Evolutionary conservation across 2,329 filamentous ascomycete genomes (phyloP), one percentile per base, ranked within the genome.

Genomic region (Pseudocercospora vitis): DNA sequence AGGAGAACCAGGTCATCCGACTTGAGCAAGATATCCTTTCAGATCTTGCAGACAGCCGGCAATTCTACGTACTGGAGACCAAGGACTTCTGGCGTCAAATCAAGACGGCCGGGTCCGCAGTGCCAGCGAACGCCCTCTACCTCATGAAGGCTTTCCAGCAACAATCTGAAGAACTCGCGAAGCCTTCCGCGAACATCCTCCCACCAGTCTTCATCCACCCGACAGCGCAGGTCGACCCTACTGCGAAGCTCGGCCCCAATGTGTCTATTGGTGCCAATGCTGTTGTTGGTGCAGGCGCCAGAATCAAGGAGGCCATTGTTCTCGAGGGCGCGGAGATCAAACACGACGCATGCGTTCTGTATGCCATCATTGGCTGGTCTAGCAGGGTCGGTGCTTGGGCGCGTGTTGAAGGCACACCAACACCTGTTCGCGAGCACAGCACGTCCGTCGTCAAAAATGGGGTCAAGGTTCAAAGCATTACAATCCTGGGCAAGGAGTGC

Each of bases 41-140:
- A 48, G 92, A 97, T 68, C 85, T 97, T 68, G 92, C 94, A 57
- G 94, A 97, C 75, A 96, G 84, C 82, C 94, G 95, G 76, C 89
- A 94, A 73, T 99, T 99, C 79, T 97, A 91, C 75, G 94, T 97
- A 26, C 88, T 96, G 73, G 94, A 99, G 78, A 97, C 92, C 62
- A 95, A 95, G 78, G 94, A 97, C 73, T 99, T 99, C 75, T 99
- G 94, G 94, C 90, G 94, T 65, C 94, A 99, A 80, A 97, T 99
- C 82, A 99, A 99, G 83, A 96, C 94, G 1, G 94, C 94, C 56
- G 94, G 94, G 56, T 97, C 92, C 4, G 94, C 94, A 46, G 91
- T 99, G 23, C 94, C 94, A 12, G 94, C 94, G 59, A 97, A 97
- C 69, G 94, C 94, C 11, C 82, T 99, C 28, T 99, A 99, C 76